phyloP scores from a whole-genome alignment of 2,329 filamentous ascomycete genomes.

The Ophiocordyceps camponoti-floridani region DNA sequence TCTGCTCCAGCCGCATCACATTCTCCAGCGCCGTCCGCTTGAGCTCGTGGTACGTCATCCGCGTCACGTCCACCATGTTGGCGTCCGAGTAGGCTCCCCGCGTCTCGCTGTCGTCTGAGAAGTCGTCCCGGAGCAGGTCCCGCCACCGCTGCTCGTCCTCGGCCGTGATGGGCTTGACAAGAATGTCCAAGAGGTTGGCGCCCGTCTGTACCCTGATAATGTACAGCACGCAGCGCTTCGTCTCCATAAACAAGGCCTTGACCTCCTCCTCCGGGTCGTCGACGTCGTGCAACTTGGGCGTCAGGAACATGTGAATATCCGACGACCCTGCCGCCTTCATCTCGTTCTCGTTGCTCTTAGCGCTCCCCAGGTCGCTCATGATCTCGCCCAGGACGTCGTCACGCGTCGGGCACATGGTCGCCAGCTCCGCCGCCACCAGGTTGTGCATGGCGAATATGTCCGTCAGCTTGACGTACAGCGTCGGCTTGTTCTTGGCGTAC shows the following conservation, averaged over 20 bases:
- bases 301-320: conserved; percentile 81
- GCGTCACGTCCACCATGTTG: conserved; percentile 76
- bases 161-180: conserved; percentile 70
- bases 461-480: conserved; percentile 96
- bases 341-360: conserved; percentile 91
- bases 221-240: conserved; percentile 90
- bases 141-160: conserved; percentile 89
- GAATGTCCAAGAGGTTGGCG: conserved; percentile 80
- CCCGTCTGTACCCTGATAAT: conserved; percentile 95
- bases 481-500: conserved; percentile 90
- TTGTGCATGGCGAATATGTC: conserved; percentile 96
- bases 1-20: conserved; percentile 72
- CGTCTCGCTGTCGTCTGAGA: conserved; percentile 44
- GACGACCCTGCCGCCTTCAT: conserved; percentile 71
- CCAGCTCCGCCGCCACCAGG: conserved; percentile 63
- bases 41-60: conserved; percentile 78
- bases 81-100: conserved; percentile 79
- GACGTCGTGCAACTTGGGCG: conserved; percentile 73
- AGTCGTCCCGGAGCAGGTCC: conserved; percentile 63
- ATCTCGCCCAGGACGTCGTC: conserved; percentile 86
- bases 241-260: conserved; percentile 93
- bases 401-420: conserved; percentile 56
- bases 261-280: conserved; percentile 87
- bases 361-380: conserved; percentile 82
- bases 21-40: conserved; percentile 91